phyloP scores from a whole-genome alignment of 805 yeast species.

The Zygoascus bituminiphila region DNA sequence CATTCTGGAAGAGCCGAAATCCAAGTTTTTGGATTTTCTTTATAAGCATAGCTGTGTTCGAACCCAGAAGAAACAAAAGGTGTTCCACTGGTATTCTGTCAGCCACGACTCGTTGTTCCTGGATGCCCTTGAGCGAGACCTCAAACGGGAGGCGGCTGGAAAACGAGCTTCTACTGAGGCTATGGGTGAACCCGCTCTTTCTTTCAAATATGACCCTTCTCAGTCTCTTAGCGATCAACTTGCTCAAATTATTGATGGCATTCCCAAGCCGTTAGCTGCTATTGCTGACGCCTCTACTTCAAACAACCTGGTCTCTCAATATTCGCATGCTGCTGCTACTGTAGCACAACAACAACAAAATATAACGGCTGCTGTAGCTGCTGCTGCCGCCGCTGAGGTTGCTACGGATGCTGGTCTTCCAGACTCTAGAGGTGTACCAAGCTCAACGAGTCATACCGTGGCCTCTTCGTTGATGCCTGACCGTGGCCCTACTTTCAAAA shows the following conservation, averaged over 20 bases:
- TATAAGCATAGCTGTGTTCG: constrained; percentile 81
- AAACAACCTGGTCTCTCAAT: constrained; percentile 1
- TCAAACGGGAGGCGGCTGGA: constrained; percentile 58
- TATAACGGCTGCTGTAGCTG: not conserved
- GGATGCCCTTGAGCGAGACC: constrained; percentile 88
- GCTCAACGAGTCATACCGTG: not conserved
- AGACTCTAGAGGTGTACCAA: not conserved
- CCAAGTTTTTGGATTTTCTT: constrained; percentile 73
- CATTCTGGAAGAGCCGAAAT: constrained; percentile 75
- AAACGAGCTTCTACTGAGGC: constrained; percentile 69
- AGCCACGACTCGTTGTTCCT: constrained; percentile 88
- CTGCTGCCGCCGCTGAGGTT: constrained; percentile 1
- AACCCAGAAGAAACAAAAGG: constrained; percentile 95
- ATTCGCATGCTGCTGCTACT: not conserved
- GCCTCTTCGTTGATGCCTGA: not conserved
- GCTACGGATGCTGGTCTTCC: not conserved
- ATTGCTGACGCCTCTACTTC: constrained; percentile 25
- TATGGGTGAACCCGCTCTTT: constrained; percentile 65
- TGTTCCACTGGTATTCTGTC: constrained; percentile 93
- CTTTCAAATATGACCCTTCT: constrained; percentile 53
- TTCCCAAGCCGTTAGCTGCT: constrained; percentile 25
- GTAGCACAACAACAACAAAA: not conserved
- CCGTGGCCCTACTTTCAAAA: not conserved
- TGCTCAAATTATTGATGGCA: constrained; percentile 18
- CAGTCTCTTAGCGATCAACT: constrained; percentile 32